Evolutionary conservation across 1,284 basidiomycete genomes (phyloP).

Genomic region (Abortiporus biennis): DNA sequence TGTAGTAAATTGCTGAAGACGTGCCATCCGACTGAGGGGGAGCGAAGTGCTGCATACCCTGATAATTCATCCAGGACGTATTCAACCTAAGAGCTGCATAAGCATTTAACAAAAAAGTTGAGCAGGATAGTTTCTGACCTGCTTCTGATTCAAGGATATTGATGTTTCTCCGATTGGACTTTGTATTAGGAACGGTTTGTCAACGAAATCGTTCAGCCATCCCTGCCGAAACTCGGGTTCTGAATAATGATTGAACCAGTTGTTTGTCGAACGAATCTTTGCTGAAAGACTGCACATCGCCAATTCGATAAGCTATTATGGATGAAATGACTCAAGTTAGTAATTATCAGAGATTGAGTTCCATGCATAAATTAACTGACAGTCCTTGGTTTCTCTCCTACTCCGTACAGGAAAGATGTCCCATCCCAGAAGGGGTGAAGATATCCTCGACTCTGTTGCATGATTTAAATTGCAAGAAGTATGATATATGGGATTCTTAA

Average conservation of each 20-base stretch:
- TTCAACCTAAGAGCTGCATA: conserved; percentile 26
- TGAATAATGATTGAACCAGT: no score
- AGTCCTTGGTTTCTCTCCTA: conserved; percentile 37
- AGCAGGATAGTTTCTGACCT: conserved; percentile 26
- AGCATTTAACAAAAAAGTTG: conserved; percentile 1
- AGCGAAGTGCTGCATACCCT: conserved; percentile 39
- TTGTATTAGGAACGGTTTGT: no score
- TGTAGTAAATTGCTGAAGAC: conserved; percentile 9
- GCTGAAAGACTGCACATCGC: conserved; percentile 45
- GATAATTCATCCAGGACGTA: conserved; percentile 46
- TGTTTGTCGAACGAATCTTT: conserved; percentile 30
- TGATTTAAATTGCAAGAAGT: no score
- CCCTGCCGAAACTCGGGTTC: no score
- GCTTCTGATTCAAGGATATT: no score
- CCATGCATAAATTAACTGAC: conserved; percentile 23
- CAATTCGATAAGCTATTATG: conserved; percentile 36
- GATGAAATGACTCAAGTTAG: background rate
- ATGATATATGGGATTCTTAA: no score
- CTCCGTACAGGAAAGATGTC: conserved; percentile 25
- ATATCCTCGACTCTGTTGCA: no score
- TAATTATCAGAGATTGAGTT: background rate
- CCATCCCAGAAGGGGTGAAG: conserved; percentile 44
- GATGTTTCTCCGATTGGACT: no score
- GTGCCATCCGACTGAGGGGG: conserved; percentile 33
- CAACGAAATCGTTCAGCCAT: no score